These are phyloP conservation scores for Cylindrodendrum hubeiense DNA, from an alignment of 2,329 filamentous ascomycete genomes.

Conservation along the genomic window DNA sequence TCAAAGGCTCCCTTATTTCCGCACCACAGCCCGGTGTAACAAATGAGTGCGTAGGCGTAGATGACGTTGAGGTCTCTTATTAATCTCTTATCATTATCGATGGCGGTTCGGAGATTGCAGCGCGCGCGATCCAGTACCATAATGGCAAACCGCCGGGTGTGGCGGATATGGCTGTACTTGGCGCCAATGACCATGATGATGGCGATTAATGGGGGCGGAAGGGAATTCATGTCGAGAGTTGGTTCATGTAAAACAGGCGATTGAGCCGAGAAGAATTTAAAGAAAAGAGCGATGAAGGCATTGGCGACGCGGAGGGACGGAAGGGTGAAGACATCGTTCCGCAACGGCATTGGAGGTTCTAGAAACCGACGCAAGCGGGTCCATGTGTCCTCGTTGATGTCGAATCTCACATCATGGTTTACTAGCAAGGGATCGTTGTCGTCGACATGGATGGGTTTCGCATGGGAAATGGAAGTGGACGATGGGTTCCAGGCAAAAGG, in stretches of 20 bases:
- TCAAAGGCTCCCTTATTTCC: slow-evolving; percentile 7
- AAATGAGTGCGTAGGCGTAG: not conserved
- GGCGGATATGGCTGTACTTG: slow-evolving; percentile 8
- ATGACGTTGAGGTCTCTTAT: not conserved
- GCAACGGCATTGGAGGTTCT: not conserved
- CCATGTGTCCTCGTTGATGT: not conserved
- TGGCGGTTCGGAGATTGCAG: not conserved
- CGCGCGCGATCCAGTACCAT: slow-evolving; percentile 4
- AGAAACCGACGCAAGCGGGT: not conserved
- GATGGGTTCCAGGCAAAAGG: slow-evolving; percentile 8
- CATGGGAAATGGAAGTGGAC: not conserved
- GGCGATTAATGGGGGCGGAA: not conserved
- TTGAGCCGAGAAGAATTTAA: slow-evolving; percentile 2
- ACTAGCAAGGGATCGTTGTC: not conserved
- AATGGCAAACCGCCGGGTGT: slow-evolving; percentile 5
- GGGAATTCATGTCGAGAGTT: not conserved
- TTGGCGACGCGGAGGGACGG: not conserved
- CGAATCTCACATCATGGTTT: slow-evolving; percentile 7
- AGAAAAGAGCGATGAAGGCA: slow-evolving; percentile 4
- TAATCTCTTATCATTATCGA: not conserved
- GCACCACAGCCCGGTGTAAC: slow-evolving; percentile 6
- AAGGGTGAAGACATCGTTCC: not conserved
- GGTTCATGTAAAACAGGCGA: slow-evolving; percentile 5
- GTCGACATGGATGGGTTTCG: not conserved
- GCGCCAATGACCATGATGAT: slow-evolving; percentile 9